These are phyloP conservation scores for Ascochyta pisi DNA, from an alignment of 2,329 filamentous ascomycete genomes.

Conservation along the genomic window DNA sequence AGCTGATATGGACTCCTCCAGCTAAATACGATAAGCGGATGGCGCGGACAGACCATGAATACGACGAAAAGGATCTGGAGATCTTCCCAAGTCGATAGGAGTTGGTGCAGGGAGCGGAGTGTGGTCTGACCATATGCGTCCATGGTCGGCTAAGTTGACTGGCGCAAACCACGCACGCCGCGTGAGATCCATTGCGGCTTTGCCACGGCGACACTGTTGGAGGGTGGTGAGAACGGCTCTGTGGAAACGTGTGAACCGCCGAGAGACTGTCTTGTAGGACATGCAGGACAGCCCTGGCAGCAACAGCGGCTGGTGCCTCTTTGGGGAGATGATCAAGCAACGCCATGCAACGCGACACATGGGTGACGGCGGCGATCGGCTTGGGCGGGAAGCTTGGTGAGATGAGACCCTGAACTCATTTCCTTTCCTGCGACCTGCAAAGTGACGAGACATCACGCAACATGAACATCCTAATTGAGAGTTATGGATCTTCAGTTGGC, in stretches of 20 bases:
- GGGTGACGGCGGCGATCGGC: conserved; percentile 17
- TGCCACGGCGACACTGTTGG: not conserved
- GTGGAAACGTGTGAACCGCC: not conserved
- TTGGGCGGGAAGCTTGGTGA: conserved; percentile 31
- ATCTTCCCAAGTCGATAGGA: conserved; percentile 26
- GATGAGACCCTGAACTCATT: conserved; percentile 27
- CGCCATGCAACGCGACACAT: conserved; percentile 31
- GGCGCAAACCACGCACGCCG: conserved; percentile 8
- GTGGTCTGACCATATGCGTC: conserved; percentile 19
- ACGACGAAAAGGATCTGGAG: conserved; percentile 25
- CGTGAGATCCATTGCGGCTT: conserved; percentile 14
- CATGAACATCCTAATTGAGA: conserved; percentile 9
- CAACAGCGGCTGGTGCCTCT: not conserved
- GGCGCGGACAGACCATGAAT: conserved; percentile 19
- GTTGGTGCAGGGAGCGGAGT: conserved; percentile 17
- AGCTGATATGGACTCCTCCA: conserved; percentile 2
- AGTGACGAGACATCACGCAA: not conserved
- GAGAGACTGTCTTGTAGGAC: not conserved
- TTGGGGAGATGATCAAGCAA: conserved; percentile 26
- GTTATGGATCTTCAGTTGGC: not conserved
- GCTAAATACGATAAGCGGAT: conserved; percentile 25
- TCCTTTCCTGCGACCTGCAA: conserved; percentile 1
- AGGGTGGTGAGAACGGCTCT: not conserved
- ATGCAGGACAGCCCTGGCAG: not conserved
- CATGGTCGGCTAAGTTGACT: conserved; percentile 18